phyloP scores from a whole-genome alignment of 805 yeast species.

The Geotrichum ghanense region DNA sequence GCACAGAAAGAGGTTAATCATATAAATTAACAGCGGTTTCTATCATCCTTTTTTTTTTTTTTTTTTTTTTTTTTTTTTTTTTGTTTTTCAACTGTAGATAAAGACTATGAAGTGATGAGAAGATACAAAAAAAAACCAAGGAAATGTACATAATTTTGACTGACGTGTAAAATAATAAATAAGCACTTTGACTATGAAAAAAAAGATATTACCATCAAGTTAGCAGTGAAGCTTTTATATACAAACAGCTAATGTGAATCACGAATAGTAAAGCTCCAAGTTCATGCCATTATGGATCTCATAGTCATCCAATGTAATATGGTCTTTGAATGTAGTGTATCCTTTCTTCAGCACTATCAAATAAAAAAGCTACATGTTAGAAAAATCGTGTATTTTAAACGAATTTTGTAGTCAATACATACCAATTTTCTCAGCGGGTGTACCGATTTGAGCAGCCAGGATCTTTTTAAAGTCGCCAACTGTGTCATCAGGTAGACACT shows the following conservation, averaged over 20 bases:
- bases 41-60: no score
- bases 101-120: no score
- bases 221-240: no score
- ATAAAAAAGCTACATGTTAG: neutral
- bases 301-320: constrained; percentile 85
- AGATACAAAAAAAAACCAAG: no score
- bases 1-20: constrained; percentile 19
- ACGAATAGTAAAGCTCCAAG: constrained; percentile 53
- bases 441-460: constrained; percentile 73
- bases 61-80: no score
- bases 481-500: constrained; percentile 71
- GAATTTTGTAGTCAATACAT: constrained; percentile 9
- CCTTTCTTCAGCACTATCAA: constrained; percentile 70
- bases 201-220: no score
- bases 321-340: constrained; percentile 73
- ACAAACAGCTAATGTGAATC: no score
- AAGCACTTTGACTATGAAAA: no score
- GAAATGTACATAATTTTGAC: no score
- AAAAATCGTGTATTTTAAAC: neutral
- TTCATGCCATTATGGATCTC: constrained; percentile 86
- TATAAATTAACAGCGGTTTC: no score
- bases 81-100: no score
- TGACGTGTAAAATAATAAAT: no score
- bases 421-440: constrained; percentile 43
- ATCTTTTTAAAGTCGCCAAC: constrained; percentile 86